A percentile compares a stretch with the other conserved stretches of the same genome.
phyloP scores from a whole-genome alignment of 2,329 filamentous ascomycete species.

The Aspergillus texensis region DNA sequence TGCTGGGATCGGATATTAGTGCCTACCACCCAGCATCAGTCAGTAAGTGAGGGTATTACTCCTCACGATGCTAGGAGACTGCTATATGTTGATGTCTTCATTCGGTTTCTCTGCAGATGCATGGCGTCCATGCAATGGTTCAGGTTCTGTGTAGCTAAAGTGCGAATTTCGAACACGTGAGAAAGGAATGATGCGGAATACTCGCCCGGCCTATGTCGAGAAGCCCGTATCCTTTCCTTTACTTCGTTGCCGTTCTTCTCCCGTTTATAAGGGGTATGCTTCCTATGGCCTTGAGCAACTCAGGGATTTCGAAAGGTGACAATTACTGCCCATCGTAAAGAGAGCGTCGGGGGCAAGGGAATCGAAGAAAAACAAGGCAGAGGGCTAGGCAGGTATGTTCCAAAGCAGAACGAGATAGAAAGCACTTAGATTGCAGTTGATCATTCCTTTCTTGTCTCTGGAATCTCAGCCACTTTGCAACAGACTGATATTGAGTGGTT shows the following conservation, averaged over 20 bases:
- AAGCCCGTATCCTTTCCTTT: neutral
- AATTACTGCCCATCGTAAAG: neutral
- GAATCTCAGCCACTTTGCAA: neutral
- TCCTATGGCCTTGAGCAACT: neutral
- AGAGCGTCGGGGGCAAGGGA: neutral
- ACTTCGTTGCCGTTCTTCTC: neutral
- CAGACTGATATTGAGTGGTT: neutral
- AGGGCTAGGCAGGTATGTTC: neutral
- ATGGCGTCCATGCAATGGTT: neutral
- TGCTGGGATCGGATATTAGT: neutral
- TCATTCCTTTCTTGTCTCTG: neutral
- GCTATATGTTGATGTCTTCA: neutral
- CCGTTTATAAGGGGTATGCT: neutral
- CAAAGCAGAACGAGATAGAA: neutral
- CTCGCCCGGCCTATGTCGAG: neutral
- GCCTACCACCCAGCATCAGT: too few relatives aligned
- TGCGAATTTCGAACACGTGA: neutral
- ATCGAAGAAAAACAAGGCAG: neutral
- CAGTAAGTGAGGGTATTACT: too few relatives aligned
- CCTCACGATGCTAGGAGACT: neutral
- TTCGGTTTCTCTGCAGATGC: neutral
- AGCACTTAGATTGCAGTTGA: neutral
- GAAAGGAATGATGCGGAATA: rapidly evolving
- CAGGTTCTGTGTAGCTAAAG: neutral
- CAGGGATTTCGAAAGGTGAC: neutral